These are phyloP conservation scores for Actinomortierella wolfii DNA, from an alignment of 371 early-diverging fungal species.

Conservation along the genomic window DNA sequence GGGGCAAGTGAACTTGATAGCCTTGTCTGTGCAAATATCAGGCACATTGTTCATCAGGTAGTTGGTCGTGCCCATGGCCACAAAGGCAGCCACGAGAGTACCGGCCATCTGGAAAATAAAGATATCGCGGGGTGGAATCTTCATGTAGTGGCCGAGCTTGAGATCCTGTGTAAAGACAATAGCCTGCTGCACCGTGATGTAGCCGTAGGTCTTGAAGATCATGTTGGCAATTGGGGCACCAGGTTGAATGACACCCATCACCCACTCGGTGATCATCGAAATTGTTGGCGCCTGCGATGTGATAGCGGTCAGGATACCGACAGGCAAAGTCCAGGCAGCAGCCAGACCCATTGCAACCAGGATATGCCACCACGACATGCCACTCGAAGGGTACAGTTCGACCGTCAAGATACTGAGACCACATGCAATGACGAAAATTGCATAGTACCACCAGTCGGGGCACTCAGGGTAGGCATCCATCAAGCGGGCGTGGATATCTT, in stretches of 20 bases:
- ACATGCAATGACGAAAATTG: constrained; percentile 62
- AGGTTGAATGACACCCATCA: constrained; percentile 66
- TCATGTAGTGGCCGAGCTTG: constrained; percentile 70
- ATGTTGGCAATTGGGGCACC: constrained; percentile 57
- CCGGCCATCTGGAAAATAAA: constrained; percentile 66
- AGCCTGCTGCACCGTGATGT: constrained; percentile 60
- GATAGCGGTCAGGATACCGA: constrained; percentile 79
- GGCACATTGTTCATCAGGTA: constrained; percentile 33
- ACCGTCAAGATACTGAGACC: constrained; percentile 65
- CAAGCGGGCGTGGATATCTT: constrained; percentile 72
- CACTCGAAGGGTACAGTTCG: constrained; percentile 59
- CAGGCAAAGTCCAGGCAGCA: constrained; percentile 73
- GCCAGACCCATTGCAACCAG: constrained; percentile 70
- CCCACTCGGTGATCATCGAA: constrained; percentile 73
- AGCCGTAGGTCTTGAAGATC: constrained; percentile 59
- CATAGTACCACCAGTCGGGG: constrained; percentile 79
- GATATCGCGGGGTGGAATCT: constrained; percentile 75
- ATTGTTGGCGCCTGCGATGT: constrained; percentile 73
- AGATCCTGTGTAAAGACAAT: constrained; percentile 54
- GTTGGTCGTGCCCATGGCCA: constrained; percentile 51
- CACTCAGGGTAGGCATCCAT: constrained; percentile 63
- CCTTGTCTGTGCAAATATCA: constrained; percentile 34
- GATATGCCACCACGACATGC: constrained; percentile 76
- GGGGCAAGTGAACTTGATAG: constrained; percentile 44
- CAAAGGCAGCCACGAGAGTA: constrained; percentile 52